Conservation (phyloP, 2,329 filamentous ascomycete species). For the Zasmidium citrigriseum region DNA sequence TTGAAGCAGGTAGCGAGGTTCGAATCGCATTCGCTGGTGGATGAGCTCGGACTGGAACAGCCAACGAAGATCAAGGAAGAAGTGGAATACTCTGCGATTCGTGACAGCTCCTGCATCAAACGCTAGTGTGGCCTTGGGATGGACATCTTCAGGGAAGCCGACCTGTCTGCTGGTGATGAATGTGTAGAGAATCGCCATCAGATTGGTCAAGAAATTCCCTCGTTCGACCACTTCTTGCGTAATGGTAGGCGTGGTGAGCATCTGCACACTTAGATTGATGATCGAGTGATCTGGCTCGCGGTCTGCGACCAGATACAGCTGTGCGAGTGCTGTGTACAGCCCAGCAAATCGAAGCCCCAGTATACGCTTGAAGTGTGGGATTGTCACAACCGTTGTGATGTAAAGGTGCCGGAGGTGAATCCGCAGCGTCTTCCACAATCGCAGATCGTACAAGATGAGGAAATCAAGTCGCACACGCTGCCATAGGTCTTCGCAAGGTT, state of each 20-base stretch:
- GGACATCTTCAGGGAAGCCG: constrained; percentile 86
- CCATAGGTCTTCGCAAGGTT: constrained; percentile 81
- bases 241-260: constrained; percentile 95
- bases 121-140: constrained; percentile 80
- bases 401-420: constrained; percentile 90
- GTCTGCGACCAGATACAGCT: constrained; percentile 93
- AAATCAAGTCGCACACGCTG: constrained; percentile 89
- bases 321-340: constrained; percentile 88
- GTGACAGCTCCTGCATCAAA: constrained; percentile 95
- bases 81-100: constrained; percentile 94
- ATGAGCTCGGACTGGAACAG: constrained; percentile 87
- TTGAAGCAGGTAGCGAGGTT: constrained; percentile 86
- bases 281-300: constrained; percentile 97
- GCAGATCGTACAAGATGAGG: constrained; percentile 89
- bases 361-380: constrained; percentile 94
- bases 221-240: constrained; percentile 93
- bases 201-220: constrained; percentile 91
- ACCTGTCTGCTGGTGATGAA: constrained; percentile 96
- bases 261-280: constrained; percentile 94
- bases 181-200: constrained; percentile 95
- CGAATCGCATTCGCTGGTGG: constrained; percentile 77
- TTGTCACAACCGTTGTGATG: constrained; percentile 92
- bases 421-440: constrained; percentile 94
- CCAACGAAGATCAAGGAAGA: constrained; percentile 92
- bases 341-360: constrained; percentile 91